These are phyloP conservation scores for Crithidia sp. DNA, from an alignment of 208 protist genomes.

Conservation along the genomic window DNA sequence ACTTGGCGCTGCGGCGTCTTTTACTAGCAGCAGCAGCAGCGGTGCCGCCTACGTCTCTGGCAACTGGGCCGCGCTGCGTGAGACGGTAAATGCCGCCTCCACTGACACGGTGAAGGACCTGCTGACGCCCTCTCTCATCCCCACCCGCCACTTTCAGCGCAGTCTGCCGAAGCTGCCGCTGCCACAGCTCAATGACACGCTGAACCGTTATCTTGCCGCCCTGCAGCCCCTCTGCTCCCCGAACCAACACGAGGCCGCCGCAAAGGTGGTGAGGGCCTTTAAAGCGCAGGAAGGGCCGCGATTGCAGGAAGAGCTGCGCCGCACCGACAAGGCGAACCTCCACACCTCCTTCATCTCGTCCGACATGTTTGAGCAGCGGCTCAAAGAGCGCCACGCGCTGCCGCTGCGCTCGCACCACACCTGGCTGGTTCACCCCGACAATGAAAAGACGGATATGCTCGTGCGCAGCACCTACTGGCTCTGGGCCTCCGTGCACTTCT, in stretches of 20 bases:
- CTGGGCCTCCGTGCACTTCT: slow-evolving; percentile 67
- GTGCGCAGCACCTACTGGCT: slow-evolving; percentile 79
- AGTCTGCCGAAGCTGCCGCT: slow-evolving; percentile 81
- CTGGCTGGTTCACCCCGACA: slow-evolving; percentile 61
- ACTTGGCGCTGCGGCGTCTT: slow-evolving; percentile 1
- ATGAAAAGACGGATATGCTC: slow-evolving; percentile 66
- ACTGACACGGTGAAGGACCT: slow-evolving; percentile 21
- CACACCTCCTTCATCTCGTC: slow-evolving; percentile 89
- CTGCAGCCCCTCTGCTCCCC: slow-evolving; percentile 65
- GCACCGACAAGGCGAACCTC: slow-evolving; percentile 79
- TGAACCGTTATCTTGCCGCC: slow-evolving; percentile 52
- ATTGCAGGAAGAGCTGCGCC: slow-evolving; percentile 74
- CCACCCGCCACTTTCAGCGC: slow-evolving; percentile 86
- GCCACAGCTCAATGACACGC: slow-evolving; percentile 60
- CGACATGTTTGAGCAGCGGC: slow-evolving; percentile 71
- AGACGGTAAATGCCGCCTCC: slow-evolving; percentile 4
- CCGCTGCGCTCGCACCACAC: slow-evolving; percentile 68
- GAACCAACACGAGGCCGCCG: slow-evolving; percentile 41
- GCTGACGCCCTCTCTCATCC: slow-evolving; percentile 36
- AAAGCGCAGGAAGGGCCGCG: slow-evolving; percentile 43
- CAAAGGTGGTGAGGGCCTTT: slow-evolving; percentile 58
- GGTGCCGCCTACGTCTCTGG: slow-evolving; percentile 8
- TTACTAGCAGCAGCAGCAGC: neutral
- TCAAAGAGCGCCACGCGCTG: slow-evolving; percentile 65
- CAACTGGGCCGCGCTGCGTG: slow-evolving; percentile 45